These are phyloP conservation scores for Yamadazyma ubonensis DNA, from an alignment of 805 yeast genomes.

Conservation along the genomic window DNA sequence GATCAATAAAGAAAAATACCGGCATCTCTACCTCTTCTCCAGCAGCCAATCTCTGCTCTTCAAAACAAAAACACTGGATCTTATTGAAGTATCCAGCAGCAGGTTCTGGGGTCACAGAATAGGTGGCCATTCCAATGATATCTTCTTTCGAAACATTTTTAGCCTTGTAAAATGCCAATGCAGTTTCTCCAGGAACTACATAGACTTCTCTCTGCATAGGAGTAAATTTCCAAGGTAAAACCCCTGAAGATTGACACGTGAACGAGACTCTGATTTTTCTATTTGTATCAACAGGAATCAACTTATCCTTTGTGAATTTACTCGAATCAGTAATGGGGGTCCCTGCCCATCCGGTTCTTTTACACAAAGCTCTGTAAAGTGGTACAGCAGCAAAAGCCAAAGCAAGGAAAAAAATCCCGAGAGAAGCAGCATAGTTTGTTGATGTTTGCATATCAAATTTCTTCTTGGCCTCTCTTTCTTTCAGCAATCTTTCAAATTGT, in stretches of 20 bases:
- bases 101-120: slow-evolving; percentile 93
- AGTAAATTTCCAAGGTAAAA: slow-evolving; percentile 90
- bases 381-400: slow-evolving; percentile 91
- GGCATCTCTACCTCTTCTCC: slow-evolving; percentile 99
- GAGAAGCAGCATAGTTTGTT: slow-evolving; percentile 64
- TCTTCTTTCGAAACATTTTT: slow-evolving; percentile 82
- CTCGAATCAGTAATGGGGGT: slow-evolving; percentile 84
- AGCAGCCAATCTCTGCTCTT: slow-evolving; percentile 88
- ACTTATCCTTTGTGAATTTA: slow-evolving; percentile 80
- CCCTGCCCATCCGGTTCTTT: slow-evolving; percentile 95
- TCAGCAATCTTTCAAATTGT: slow-evolving; percentile 18
- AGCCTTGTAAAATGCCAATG: slow-evolving; percentile 92
- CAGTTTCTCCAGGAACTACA: slow-evolving; percentile 96
- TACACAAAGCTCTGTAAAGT: slow-evolving; percentile 84
- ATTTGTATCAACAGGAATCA: slow-evolving; percentile 83
- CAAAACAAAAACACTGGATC: slow-evolving; percentile 97
- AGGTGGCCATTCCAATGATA: slow-evolving; percentile 97
- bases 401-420: slow-evolving; percentile 68
- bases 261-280: slow-evolving; percentile 80
- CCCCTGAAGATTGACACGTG: slow-evolving; percentile 87
- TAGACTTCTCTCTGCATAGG: slow-evolving; percentile 94
- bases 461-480: slow-evolving; percentile 27
- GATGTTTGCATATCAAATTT: slow-evolving; percentile 50
- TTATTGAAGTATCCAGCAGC: slow-evolving; percentile 96
- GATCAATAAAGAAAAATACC: slow-evolving; percentile 57